phyloP scores from a whole-genome alignment of 1,139 yeast species.

The Lodderomyces parapsilosis region DNA sequence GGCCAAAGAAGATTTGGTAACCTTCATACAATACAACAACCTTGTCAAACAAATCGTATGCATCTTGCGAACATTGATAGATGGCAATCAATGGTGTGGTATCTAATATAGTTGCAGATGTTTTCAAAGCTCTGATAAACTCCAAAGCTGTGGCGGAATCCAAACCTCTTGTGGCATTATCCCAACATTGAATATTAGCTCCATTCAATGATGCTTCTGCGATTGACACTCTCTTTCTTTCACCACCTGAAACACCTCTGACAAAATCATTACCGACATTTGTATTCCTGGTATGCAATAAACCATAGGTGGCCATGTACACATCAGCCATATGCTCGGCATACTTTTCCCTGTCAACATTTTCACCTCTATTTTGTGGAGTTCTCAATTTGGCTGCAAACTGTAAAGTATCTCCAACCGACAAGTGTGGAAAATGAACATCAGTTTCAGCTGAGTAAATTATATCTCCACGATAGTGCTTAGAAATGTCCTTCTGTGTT shows the following conservation, averaged over 20 bases:
- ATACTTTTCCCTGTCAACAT: slow-evolving; percentile 35
- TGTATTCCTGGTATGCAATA: slow-evolving; percentile 31
- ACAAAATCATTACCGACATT: slow-evolving; percentile 37
- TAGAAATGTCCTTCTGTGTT: slow-evolving; percentile 45
- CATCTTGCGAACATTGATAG: slow-evolving; percentile 81
- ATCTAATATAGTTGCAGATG: slow-evolving; percentile 56
- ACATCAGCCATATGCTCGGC: slow-evolving; percentile 44
- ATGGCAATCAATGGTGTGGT: slow-evolving; percentile 72
- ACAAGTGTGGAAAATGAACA: slow-evolving; percentile 51
- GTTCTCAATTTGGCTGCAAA: slow-evolving; percentile 44
- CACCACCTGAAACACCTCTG: slow-evolving; percentile 45
- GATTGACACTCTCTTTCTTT: slow-evolving; percentile 44
- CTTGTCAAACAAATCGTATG: slow-evolving; percentile 69
- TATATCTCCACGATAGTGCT: slow-evolving; percentile 47
- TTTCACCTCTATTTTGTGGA: slow-evolving; percentile 36
- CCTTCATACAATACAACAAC: slow-evolving; percentile 76
- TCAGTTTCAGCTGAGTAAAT: slow-evolving; percentile 54
- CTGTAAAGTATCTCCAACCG: slow-evolving; percentile 52
- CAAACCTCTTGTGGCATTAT: slow-evolving; percentile 60
- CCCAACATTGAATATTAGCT: slow-evolving; percentile 54
- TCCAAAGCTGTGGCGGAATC: slow-evolving; percentile 68
- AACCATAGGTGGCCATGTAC: slow-evolving; percentile 42
- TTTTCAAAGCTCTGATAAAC: slow-evolving; percentile 65
- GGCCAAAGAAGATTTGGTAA: slow-evolving; percentile 75
- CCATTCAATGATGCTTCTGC: slow-evolving; percentile 42